phyloP scores from a whole-genome alignment of 257 asterid species.

The Rubia yunnanensis region DNA sequence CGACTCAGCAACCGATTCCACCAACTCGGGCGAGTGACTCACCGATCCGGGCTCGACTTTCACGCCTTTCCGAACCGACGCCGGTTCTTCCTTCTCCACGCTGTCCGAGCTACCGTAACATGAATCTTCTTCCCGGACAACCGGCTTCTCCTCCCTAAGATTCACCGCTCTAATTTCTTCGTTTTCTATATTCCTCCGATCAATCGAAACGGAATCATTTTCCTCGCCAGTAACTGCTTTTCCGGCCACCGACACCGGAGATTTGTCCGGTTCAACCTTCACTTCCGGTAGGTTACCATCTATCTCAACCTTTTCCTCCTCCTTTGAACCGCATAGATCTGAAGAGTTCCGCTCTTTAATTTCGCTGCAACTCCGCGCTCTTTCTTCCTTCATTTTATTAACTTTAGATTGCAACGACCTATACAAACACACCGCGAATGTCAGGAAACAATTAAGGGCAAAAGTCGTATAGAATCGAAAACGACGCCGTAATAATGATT shows the following conservation, averaged over 20 bases:
- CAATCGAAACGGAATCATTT: not conserved
- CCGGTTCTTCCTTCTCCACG: constrained; percentile 8
- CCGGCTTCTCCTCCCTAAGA: not conserved
- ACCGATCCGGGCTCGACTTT: constrained; percentile 31
- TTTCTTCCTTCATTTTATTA: constrained; percentile 57
- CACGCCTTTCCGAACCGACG: constrained; percentile 19
- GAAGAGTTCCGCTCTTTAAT: constrained; percentile 22
- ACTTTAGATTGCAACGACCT: constrained; percentile 65
- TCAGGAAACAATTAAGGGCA: not conserved
- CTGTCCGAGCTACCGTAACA: constrained; percentile 12
- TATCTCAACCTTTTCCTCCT: not conserved
- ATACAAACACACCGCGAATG: constrained; percentile 15
- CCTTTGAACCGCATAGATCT: constrained; percentile 5
- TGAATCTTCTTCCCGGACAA: constrained; percentile 7
- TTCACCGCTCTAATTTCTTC: not conserved
- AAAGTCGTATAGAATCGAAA: not conserved
- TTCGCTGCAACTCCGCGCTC: constrained; percentile 22
- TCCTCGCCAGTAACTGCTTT: not conserved
- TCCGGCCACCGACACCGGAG: constrained; percentile 8
- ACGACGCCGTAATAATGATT: constrained; percentile 3
- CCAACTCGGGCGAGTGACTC: constrained; percentile 27
- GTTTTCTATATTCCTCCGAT: not conserved
- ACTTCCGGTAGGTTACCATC: not conserved
- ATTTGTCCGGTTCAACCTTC: constrained; percentile 5
- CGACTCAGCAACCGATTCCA: constrained; percentile 54